Conservation (phyloP, 176 grass and related monocot genomes). For the Phoenix roebelenii region DNA sequence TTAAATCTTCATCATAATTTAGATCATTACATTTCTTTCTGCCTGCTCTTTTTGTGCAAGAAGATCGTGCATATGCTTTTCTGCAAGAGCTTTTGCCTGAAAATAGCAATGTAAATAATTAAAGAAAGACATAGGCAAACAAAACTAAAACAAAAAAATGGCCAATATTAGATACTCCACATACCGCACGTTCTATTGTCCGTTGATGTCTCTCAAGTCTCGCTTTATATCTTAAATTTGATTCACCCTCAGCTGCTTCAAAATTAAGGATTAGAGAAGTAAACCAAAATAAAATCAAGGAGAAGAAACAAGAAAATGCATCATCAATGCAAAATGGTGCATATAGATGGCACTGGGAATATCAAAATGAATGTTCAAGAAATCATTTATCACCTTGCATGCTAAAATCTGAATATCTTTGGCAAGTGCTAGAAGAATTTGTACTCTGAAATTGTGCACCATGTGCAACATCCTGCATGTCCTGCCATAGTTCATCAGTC, state of each 20-base stretch:
- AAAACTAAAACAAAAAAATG: too few relatives aligned
- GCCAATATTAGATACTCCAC: not conserved
- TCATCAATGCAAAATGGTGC: too few relatives aligned
- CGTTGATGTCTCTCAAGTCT: conserved; percentile 77
- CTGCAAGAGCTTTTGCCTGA: conserved; percentile 73
- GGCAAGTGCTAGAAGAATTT: conserved; percentile 24
- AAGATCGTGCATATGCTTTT: conserved; percentile 5
- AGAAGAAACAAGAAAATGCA: too few relatives aligned
- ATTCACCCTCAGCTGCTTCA: conserved; percentile 54
- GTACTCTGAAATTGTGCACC: conserved; percentile 47
- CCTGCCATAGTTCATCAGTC: not conserved
- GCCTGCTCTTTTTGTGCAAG: conserved; percentile 17
- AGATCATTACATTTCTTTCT: conserved; percentile 56
- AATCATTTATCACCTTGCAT: conserved; percentile 38
- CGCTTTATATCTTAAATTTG: conserved; percentile 77
- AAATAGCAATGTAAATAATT: conserved; percentile 12
- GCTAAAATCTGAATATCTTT: conserved; percentile 30
- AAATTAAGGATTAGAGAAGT: conserved; percentile 2
- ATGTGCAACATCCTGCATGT: conserved; percentile 39
- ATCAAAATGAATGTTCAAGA: not conserved
- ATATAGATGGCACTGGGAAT: too few relatives aligned
- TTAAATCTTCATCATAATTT: conserved; percentile 8
- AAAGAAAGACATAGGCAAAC: not conserved
- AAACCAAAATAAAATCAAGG: too few relatives aligned
- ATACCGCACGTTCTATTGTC: conserved; percentile 82